A percentile compares a stretch with the other conserved stretches of the same genome.
Evolutionary conservation across 202 grass and related monocot species (phyloP).

Genomic region (Sporobolus alterniflorus): DNA sequence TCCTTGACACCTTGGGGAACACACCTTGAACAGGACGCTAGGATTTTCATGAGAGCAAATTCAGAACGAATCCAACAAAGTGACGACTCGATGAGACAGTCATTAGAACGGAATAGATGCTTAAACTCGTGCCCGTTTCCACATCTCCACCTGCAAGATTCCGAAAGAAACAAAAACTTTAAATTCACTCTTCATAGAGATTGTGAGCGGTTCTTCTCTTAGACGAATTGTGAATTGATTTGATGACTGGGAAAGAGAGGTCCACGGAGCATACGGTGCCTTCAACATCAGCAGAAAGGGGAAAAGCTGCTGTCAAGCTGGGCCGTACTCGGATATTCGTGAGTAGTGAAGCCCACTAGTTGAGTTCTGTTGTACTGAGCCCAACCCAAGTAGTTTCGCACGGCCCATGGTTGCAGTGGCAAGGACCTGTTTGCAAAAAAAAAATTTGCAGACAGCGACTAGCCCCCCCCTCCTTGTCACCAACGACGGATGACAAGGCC

Average conservation of each 20-base stretch:
- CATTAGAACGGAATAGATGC: constrained; percentile 23
- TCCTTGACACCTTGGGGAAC: not conserved
- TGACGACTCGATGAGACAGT: not conserved
- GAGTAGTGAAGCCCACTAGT: not conserved
- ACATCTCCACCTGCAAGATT: not conserved
- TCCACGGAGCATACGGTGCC: constrained; percentile 22
- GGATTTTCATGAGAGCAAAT: not conserved
- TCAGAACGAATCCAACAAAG: not conserved
- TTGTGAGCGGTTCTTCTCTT: not conserved
- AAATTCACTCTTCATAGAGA: not conserved
- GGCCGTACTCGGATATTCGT: not conserved
- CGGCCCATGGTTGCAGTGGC: not conserved
- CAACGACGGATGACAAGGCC: no score
- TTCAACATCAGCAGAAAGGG: constrained; percentile 3
- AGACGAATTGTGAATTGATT: constrained; percentile 12
- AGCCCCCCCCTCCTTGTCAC: no score
- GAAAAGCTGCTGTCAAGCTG: not conserved
- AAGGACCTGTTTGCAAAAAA: no score
- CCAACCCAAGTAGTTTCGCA: not conserved
- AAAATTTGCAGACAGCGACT: no score
- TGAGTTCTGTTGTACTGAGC: not conserved
- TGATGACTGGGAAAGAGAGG: not conserved
- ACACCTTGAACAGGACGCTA: not conserved
- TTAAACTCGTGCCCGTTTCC: not conserved
- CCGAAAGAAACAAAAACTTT: not conserved